These are phyloP conservation scores for Sergeia podlipaevii DNA, from an alignment of 208 protist genomes.

Conservation along the genomic window DNA sequence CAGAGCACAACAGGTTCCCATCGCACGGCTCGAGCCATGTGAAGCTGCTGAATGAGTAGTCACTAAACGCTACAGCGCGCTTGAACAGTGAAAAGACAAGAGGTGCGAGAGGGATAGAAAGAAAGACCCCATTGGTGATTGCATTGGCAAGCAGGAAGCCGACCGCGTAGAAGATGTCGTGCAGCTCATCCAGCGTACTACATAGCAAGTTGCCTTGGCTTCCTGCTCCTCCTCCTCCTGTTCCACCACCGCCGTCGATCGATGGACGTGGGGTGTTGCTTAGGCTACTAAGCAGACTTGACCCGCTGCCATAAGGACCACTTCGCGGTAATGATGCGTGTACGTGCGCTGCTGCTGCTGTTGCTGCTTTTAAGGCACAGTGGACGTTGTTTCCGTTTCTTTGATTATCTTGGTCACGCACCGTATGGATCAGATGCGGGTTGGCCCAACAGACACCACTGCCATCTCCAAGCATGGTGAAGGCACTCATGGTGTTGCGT, in stretches of 20 bases:
- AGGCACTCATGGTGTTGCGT: constrained; percentile 36
- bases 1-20: constrained; percentile 41
- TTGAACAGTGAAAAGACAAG: constrained; percentile 48
- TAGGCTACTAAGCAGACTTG: not conserved
- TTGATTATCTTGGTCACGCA: not conserved
- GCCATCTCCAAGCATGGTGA: constrained; percentile 21
- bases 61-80: constrained; percentile 23
- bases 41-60: constrained; percentile 34
- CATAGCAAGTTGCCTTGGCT: no score
- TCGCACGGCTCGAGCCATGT: constrained; percentile 42
- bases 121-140: constrained; percentile 54
- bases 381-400: no score
- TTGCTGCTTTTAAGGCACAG: no score
- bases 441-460: constrained; percentile 41
- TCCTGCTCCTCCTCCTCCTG: no score
- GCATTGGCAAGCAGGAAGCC: constrained; percentile 52
- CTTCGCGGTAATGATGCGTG: no score
- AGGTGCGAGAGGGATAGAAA: constrained; percentile 34
- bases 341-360: no score
- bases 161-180: constrained; percentile 31
- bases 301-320: no score
- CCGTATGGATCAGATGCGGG: constrained; percentile 26
- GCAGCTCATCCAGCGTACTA: constrained; percentile 29
- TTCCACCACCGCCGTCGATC: no score
- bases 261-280: not conserved